Evolutionary conservation across 2,329 filamentous ascomycete species (phyloP).

Genomic region (Thyridium curvatum): DNA sequence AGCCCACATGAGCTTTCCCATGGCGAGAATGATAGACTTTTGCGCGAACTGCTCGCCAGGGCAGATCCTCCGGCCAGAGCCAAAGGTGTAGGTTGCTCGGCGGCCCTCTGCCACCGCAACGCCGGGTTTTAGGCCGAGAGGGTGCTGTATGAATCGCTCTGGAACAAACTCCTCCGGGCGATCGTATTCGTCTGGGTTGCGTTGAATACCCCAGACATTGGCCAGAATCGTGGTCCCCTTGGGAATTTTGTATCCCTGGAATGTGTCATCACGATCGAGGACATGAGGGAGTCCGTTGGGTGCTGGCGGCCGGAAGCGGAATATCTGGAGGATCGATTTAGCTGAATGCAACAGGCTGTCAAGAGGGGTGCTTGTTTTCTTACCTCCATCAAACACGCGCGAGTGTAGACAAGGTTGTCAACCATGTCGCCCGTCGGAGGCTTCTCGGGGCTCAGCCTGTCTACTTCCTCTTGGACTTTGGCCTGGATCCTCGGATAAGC

Average conservation of each 20-base stretch:
- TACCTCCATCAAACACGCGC: slow-evolving; percentile 22
- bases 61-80: slow-evolving; percentile 34
- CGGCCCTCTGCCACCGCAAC: background rate
- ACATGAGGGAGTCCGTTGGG: slow-evolving; percentile 11
- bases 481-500: slow-evolving; percentile 12
- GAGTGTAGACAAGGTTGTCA: slow-evolving; percentile 20
- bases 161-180: background rate
- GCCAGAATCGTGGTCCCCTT: background rate
- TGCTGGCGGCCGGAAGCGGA: slow-evolving; percentile 25
- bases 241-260: background rate
- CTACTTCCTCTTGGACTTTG: slow-evolving; percentile 19
- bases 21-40: slow-evolving; percentile 16
- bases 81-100: slow-evolving; percentile 28
- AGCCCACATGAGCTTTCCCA: slow-evolving; percentile 37
- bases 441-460: slow-evolving; percentile 11
- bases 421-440: background rate
- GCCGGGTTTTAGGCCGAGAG: slow-evolving; percentile 2
- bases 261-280: too few relatives aligned
- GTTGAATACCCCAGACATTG: slow-evolving; percentile 1
- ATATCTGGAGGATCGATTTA: background rate
- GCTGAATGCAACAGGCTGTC: background rate
- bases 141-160: background rate
- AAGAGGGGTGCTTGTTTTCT: too few relatives aligned
- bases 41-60: slow-evolving; percentile 14
- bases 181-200: background rate